Conservation (phyloP, 2,329 filamentous ascomycete genomes). For the Monosporascus sp. region DNA sequence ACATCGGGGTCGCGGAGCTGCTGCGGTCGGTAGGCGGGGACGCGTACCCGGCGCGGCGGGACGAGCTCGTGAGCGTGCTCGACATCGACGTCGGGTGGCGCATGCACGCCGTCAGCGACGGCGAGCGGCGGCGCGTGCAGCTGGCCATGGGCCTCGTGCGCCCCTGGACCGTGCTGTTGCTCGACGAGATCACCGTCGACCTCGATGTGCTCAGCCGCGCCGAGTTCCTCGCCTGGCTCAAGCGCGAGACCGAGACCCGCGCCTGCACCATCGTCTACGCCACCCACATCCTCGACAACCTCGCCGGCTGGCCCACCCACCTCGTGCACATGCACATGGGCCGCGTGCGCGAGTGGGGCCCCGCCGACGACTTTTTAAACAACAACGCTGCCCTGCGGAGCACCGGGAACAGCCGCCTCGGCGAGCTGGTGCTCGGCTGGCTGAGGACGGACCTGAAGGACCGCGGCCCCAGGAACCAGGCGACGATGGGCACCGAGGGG, state of each 20-base stretch:
- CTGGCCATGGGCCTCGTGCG: constrained; percentile 91
- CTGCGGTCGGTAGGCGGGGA: constrained; percentile 83
- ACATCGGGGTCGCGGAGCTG: constrained; percentile 86
- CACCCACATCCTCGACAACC: constrained; percentile 93
- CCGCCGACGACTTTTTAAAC: constrained; percentile 63
- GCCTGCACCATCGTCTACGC: constrained; percentile 94
- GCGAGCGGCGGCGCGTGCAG: constrained; percentile 86
- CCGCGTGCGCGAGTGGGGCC: constrained; percentile 79
- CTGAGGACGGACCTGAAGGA: constrained; percentile 73
- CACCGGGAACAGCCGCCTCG: constrained; percentile 75
- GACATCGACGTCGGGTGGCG: constrained; percentile 92
- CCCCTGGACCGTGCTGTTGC: constrained; percentile 84
- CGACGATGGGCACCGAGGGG: constrained; percentile 53
- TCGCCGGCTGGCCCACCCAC: constrained; percentile 92
- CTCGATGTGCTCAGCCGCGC: constrained; percentile 80
- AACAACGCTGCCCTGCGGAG: constrained; percentile 34
- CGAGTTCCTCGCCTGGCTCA: constrained; percentile 82
- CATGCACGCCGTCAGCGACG: constrained; percentile 93
- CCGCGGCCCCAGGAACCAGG: constrained; percentile 68
- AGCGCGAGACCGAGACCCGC: constrained; percentile 75
- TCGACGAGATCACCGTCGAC: constrained; percentile 97
- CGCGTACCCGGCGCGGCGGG: constrained; percentile 72
- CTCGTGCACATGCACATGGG: constrained; percentile 94
- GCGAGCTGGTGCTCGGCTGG: constrained; percentile 85
- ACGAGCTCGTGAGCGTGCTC: constrained; percentile 81